phyloP scores from a whole-genome alignment of 306 rosid species.

The Cicer cuneatum region DNA sequence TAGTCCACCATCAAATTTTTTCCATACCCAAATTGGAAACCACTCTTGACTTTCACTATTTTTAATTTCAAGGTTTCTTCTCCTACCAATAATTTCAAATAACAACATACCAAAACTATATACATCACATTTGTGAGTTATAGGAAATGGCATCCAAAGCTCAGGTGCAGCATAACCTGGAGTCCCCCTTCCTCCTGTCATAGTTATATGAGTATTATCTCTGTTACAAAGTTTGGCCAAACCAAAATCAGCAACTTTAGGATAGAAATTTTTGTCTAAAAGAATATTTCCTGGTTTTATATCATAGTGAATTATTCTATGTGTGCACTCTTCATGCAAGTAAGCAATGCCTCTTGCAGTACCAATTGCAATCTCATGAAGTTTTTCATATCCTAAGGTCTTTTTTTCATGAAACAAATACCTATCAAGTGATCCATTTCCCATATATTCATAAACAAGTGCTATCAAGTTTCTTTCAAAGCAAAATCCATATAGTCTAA shows the following conservation, averaged over 20 bases:
- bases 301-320: conserved; percentile 62
- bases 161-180: conserved; percentile 66
- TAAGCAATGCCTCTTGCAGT: conserved; percentile 60
- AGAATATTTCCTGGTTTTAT: conserved; percentile 66
- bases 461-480: conserved; percentile 51
- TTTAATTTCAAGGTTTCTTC: conserved; percentile 48
- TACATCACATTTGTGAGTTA: conserved; percentile 63
- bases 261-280: conserved; percentile 46
- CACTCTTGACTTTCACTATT: conserved; percentile 51
- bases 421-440: conserved; percentile 58
- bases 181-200: conserved; percentile 61
- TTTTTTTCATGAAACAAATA: conserved; percentile 46
- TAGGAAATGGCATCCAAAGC: conserved; percentile 56
- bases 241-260: conserved; percentile 66
- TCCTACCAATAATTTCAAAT: conserved; percentile 56
- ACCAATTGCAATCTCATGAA: conserved; percentile 58
- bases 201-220: conserved; percentile 50
- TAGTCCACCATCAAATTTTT: conserved; percentile 37
- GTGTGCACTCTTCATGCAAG: conserved; percentile 59
- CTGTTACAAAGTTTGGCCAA: conserved; percentile 56
- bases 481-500: conserved; percentile 55
- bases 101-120: conserved; percentile 63
- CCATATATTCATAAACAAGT: conserved; percentile 58
- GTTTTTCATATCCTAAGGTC: conserved; percentile 46
- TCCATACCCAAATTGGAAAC: conserved; percentile 60